These are phyloP conservation scores for Penicillium crystallinum DNA, from an alignment of 495 filamentous ascomycete genomes.

Conservation along the genomic window DNA sequence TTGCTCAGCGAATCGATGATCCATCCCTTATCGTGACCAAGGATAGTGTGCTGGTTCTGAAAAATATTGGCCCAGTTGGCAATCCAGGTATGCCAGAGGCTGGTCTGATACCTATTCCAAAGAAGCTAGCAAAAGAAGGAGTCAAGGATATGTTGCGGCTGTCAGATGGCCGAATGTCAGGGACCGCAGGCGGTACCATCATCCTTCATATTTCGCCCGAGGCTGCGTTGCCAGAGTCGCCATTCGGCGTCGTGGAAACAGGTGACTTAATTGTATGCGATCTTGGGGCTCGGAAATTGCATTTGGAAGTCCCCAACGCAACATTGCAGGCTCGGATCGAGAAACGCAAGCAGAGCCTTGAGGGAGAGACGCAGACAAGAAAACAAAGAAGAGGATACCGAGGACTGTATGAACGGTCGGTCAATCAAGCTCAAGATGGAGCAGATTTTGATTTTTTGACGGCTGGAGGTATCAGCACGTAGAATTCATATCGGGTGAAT, in stretches of 20 bases:
- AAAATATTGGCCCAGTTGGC: conserved; percentile 58
- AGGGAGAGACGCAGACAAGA: conserved; percentile 25
- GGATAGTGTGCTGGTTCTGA: conserved; percentile 54
- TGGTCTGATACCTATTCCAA: conserved; percentile 59
- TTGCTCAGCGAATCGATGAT: conserved; percentile 54
- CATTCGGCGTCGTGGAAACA: conserved; percentile 54
- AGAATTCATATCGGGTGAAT: background rate
- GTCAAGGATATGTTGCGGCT: conserved; percentile 62
- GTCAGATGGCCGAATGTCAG: conserved; percentile 63
- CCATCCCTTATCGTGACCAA: conserved; percentile 46
- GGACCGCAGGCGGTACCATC: conserved; percentile 65
- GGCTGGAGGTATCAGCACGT: conserved; percentile 28
- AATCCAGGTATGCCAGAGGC: conserved; percentile 68
- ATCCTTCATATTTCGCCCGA: conserved; percentile 62
- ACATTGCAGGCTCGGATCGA: conserved; percentile 39
- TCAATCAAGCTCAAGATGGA: conserved; percentile 60
- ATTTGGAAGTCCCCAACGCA: conserved; percentile 45
- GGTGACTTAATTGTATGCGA: conserved; percentile 55
- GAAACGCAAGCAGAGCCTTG: conserved; percentile 23
- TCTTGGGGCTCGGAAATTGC: conserved; percentile 39
- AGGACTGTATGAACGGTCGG: conserved; percentile 59
- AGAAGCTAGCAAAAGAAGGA: conserved; percentile 53
- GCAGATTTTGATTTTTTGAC: conserved; percentile 63
- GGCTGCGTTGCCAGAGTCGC: conserved; percentile 49
- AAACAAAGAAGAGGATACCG: conserved; percentile 51